Percentiles rank a stretch among this genome's conserved stretches.
Conservation (phyloP, 1,284 basidiomycete genomes). For the Cutaneotrichosporon cavernicola region DNA sequence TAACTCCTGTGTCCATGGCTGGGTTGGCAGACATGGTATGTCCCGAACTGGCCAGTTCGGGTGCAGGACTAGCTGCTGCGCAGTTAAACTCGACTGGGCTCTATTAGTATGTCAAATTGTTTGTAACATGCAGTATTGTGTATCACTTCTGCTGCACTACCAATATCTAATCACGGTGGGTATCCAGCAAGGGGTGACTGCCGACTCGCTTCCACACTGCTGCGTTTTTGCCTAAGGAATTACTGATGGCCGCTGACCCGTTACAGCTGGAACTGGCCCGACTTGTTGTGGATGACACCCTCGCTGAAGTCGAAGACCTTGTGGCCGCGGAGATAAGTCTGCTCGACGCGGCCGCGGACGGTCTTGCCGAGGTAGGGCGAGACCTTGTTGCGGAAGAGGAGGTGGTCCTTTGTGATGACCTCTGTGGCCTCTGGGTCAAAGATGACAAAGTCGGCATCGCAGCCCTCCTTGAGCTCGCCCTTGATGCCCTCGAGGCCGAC, state of each 20-base stretch:
- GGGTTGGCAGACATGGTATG: not conserved
- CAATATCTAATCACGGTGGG: not conserved
- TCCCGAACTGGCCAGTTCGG: not conserved
- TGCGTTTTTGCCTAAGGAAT: not conserved
- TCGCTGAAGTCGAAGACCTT: conserved; percentile 61
- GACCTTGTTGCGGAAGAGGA: conserved; percentile 89
- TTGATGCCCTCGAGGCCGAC: conserved; percentile 69
- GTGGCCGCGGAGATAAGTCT: conserved; percentile 72
- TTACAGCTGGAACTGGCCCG: conserved; percentile 5
- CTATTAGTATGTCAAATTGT: not conserved
- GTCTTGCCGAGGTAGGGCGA: conserved; percentile 77
- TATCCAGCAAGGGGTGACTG: not conserved
- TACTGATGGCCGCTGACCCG: not conserved
- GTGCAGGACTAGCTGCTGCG: not conserved
- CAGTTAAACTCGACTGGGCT: not conserved
- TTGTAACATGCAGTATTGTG: conserved; percentile 4
- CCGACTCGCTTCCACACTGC: not conserved
- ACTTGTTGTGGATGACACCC: conserved; percentile 16
- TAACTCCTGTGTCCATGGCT: not conserved
- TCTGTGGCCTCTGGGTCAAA: conserved; percentile 69
- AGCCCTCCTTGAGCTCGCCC: conserved; percentile 68
- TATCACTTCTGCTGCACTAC: not conserved
- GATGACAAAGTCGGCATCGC: conserved; percentile 78
- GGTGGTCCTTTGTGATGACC: conserved; percentile 43
- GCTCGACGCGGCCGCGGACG: conserved; percentile 68